These are phyloP conservation scores for Daldinia grandis DNA, from an alignment of 495 filamentous ascomycete species.

Conservation along the genomic window DNA sequence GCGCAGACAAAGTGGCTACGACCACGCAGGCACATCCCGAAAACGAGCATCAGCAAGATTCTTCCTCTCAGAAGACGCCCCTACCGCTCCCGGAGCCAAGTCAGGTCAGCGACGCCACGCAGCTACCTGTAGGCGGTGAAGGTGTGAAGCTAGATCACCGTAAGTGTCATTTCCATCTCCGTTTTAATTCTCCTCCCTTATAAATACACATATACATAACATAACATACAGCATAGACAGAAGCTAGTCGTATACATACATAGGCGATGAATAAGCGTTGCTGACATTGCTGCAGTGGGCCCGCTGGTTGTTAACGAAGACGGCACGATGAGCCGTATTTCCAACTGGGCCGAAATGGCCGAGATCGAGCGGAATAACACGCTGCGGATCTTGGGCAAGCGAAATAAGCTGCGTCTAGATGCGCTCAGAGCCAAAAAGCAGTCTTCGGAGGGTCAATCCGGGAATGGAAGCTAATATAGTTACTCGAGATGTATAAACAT, in stretches of 20 bases:
- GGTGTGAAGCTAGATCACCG: slow-evolving; percentile 31
- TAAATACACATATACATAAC: background rate
- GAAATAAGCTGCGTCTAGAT: slow-evolving; percentile 69
- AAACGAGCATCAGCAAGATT: slow-evolving; percentile 3
- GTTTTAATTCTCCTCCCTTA: background rate
- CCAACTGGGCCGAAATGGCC: slow-evolving; percentile 73
- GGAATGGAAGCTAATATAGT: background rate
- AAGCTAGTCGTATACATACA: background rate
- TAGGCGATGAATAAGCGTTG: background rate
- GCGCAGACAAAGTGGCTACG: slow-evolving; percentile 1
- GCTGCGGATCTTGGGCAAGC: slow-evolving; percentile 66
- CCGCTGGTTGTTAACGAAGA: slow-evolving; percentile 75
- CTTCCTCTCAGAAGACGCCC: slow-evolving; percentile 11
- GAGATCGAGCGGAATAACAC: slow-evolving; percentile 69
- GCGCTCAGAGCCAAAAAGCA: slow-evolving; percentile 54
- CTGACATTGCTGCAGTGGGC: slow-evolving; percentile 51
- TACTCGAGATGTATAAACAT: background rate
- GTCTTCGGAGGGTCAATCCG: slow-evolving; percentile 5
- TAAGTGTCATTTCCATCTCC: slow-evolving; percentile 9
- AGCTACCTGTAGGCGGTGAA: slow-evolving; percentile 34
- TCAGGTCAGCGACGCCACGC: slow-evolving; percentile 13
- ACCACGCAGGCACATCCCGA: background rate
- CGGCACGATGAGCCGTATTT: slow-evolving; percentile 69
- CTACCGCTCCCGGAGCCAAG: slow-evolving; percentile 26
- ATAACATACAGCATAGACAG: too few species aligned